Conservation (phyloP, 2,329 filamentous ascomycete genomes). For the Penicillium sp. region DNA sequence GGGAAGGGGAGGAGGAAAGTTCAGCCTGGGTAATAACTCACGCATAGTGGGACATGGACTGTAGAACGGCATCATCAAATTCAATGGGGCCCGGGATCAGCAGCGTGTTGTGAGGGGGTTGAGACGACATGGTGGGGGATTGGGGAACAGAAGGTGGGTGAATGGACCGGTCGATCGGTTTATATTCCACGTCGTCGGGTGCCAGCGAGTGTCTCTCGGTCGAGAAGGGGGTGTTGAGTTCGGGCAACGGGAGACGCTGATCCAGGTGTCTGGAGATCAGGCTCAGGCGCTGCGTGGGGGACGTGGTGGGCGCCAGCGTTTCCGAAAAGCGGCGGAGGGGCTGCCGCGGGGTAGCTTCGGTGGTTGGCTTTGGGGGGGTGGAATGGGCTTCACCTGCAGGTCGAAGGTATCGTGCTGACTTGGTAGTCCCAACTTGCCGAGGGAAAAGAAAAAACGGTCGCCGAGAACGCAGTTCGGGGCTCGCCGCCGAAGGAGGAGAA, state of each 20-base stretch:
- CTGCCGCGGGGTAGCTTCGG: slow-evolving; percentile 25
- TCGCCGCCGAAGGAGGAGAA: slow-evolving; percentile 17
- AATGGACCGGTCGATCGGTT: slow-evolving; percentile 33
- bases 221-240: slow-evolving; percentile 59
- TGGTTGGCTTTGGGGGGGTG: not conserved
- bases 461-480: slow-evolving; percentile 18
- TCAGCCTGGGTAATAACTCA: slow-evolving; percentile 12
- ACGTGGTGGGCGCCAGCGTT: slow-evolving; percentile 46
- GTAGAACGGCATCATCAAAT: slow-evolving; percentile 93
- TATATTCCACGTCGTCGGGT: slow-evolving; percentile 51
- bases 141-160: slow-evolving; percentile 17
- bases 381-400: slow-evolving; percentile 6
- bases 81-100: slow-evolving; percentile 97
- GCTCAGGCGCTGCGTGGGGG: slow-evolving; percentile 48
- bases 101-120: slow-evolving; percentile 63
- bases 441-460: slow-evolving; percentile 11
- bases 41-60: slow-evolving; percentile 89
- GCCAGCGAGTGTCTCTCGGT: slow-evolving; percentile 50
- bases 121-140: slow-evolving; percentile 49
- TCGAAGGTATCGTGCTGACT: too few relatives aligned
- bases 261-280: slow-evolving; percentile 58
- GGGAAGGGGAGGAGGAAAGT: not conserved
- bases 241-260: slow-evolving; percentile 48
- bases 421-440: slow-evolving; percentile 13
- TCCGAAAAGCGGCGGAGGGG: slow-evolving; percentile 30